phyloP scores from a whole-genome alignment of 441 rosid genomes.

The Mallotus japonicus region DNA sequence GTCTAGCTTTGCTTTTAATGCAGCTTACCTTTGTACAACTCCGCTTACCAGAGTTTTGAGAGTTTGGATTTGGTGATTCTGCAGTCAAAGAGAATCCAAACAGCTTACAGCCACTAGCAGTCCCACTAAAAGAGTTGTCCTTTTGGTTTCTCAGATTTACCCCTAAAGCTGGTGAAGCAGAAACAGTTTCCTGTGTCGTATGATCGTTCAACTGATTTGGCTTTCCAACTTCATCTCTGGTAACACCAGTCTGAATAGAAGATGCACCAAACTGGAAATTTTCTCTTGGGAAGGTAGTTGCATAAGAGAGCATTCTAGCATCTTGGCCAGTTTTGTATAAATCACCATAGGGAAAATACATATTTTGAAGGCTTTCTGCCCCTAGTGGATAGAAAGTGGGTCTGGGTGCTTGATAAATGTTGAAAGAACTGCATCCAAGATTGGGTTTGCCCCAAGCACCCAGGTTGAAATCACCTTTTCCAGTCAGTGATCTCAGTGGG shows the following conservation, averaged over 20 bases:
- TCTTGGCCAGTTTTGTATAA: constrained; percentile 35
- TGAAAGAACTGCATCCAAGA: constrained; percentile 43
- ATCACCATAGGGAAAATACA: constrained; percentile 46
- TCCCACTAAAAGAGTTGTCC: constrained; percentile 34
- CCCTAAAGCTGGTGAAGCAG: constrained; percentile 37
- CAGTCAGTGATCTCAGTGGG: constrained; percentile 61
- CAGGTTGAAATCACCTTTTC: constrained; percentile 50
- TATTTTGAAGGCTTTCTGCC: constrained; percentile 35
- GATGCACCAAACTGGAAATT: constrained; percentile 37
- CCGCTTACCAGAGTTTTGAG: constrained; percentile 75
- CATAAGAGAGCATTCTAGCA: constrained; percentile 31
- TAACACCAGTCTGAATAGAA: constrained; percentile 27
- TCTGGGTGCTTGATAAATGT: constrained; percentile 48
- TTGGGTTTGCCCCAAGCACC: constrained; percentile 52
- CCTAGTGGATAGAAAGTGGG: constrained; percentile 49
- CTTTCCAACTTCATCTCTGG: constrained; percentile 40
- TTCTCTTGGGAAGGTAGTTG: constrained; percentile 45
- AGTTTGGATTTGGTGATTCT: constrained; percentile 48
- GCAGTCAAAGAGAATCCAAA: constrained; percentile 79
- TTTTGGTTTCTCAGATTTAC: constrained; percentile 40
- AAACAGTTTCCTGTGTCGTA: constrained; percentile 36
- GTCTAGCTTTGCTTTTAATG: constrained; percentile 16
- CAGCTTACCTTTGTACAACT: constrained; percentile 86
- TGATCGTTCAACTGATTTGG: constrained; percentile 38
- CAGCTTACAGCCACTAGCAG: constrained; percentile 63